A percentile compares a stretch with the other conserved stretches of the same genome.
These are phyloP conservation scores for Fusarium euwallaceae DNA, from an alignment of 2,329 filamentous ascomycete species.

Conservation along the genomic window DNA sequence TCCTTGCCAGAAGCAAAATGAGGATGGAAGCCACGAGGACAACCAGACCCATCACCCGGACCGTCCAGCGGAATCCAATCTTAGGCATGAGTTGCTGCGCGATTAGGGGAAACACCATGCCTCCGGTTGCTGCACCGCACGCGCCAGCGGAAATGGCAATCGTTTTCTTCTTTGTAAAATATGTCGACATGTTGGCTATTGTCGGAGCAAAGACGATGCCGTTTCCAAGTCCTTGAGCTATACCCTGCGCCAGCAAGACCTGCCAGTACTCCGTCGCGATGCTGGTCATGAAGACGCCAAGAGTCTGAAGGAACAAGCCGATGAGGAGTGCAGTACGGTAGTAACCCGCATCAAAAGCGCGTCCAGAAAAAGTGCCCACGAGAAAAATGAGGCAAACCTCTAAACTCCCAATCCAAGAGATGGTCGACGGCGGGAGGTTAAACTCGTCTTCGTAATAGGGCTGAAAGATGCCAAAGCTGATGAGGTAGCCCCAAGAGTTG, in stretches of 20 bases:
- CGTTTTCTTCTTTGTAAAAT: constrained; percentile 70
- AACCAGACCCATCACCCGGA: constrained; percentile 72
- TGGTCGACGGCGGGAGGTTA: constrained; percentile 50
- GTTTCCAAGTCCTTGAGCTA: constrained; percentile 69
- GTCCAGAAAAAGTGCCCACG: constrained; percentile 57
- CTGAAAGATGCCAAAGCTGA: constrained; percentile 56
- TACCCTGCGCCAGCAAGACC: constrained; percentile 64
- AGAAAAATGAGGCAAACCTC: constrained; percentile 59
- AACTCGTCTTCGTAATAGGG: constrained; percentile 55
- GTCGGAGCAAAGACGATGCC: constrained; percentile 68
- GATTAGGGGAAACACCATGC: constrained; percentile 72
- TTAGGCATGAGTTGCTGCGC: constrained; percentile 68
- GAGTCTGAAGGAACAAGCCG: constrained; percentile 58
- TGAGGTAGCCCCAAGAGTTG: constrained; percentile 56
- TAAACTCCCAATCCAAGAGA: constrained; percentile 65
- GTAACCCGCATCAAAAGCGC: constrained; percentile 58
- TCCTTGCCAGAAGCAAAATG: constrained; percentile 58
- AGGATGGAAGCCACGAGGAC: constrained; percentile 61
- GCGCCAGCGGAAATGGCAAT: constrained; percentile 72
- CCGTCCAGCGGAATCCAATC: constrained; percentile 75
- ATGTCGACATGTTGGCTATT: constrained; percentile 68
- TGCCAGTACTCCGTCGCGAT: constrained; percentile 61
- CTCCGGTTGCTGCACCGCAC: constrained; percentile 71
- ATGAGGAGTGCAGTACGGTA: constrained; percentile 50
- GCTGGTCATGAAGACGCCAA: constrained; percentile 62